Percentiles rank a stretch among this genome's conserved stretches.
These are phyloP conservation scores for Smallanthus sonchifolius DNA, from an alignment of 129 eudicot genomes.

Conservation along the genomic window DNA sequence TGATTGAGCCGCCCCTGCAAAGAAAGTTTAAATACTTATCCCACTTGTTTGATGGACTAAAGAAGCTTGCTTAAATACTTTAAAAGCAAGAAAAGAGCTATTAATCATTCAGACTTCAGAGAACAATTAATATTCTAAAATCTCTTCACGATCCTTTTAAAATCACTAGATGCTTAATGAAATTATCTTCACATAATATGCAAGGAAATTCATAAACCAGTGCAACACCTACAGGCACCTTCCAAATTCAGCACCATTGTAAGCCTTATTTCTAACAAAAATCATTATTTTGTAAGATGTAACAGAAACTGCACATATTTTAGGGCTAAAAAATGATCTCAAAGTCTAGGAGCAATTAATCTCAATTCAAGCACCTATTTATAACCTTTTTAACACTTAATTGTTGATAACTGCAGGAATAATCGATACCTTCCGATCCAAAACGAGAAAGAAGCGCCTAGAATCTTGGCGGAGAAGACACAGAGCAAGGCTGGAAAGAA, in stretches of 20 bases:
- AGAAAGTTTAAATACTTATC: background rate
- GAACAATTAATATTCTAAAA: background rate
- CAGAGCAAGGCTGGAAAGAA: conserved; percentile 82
- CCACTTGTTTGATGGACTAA: background rate
- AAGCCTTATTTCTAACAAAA: too few species aligned
- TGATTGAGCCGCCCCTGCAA: too few species aligned
- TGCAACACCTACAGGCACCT: too few species aligned
- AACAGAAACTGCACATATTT: too few species aligned
- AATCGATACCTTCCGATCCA: background rate
- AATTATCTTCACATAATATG: background rate
- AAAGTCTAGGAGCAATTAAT: too few species aligned
- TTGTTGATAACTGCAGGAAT: too few species aligned
- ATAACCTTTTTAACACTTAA: too few species aligned
- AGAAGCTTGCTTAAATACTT: background rate
- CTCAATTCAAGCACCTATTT: too few species aligned
- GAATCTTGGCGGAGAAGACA: conserved; percentile 82
- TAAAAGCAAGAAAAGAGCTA: background rate
- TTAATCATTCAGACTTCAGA: background rate
- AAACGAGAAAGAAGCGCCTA: conserved; percentile 95
- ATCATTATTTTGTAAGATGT: too few species aligned
- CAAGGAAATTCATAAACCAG: background rate
- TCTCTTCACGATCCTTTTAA: background rate
- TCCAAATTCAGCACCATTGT: too few species aligned
- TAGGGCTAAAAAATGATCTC: too few species aligned
- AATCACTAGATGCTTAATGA: background rate